Evolutionary conservation across 2,329 filamentous ascomycete genomes (phyloP).

Genomic region (Penicillium janthinellum): DNA sequence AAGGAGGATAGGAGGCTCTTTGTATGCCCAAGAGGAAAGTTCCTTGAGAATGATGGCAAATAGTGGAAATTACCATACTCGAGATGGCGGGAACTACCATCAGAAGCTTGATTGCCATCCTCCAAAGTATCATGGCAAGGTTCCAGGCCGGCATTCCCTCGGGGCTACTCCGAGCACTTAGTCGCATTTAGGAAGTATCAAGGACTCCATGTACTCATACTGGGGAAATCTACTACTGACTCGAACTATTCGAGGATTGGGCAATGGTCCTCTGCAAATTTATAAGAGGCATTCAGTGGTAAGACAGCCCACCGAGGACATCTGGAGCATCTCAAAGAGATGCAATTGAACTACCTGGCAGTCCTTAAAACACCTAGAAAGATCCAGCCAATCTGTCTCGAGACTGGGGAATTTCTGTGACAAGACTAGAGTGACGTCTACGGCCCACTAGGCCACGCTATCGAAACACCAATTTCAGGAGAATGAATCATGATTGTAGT

Average conservation of each 20-base stretch:
- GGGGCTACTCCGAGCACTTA: too few species aligned
- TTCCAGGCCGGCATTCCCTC: too few species aligned
- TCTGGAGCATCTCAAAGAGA: too few species aligned
- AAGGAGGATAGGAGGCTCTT: slow-evolving; percentile 31
- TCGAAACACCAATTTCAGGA: not conserved
- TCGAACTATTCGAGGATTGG: too few species aligned
- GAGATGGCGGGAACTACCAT: not conserved
- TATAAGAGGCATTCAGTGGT: too few species aligned
- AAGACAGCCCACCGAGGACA: too few species aligned
- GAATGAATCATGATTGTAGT: not conserved
- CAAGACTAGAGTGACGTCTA: not conserved
- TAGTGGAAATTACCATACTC: not conserved
- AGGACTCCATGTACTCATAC: too few species aligned
- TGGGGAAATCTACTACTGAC: too few species aligned
- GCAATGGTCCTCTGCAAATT: too few species aligned
- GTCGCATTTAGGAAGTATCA: too few species aligned
- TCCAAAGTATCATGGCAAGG: not conserved
- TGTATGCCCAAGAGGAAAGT: slow-evolving; percentile 1
- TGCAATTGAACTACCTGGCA: too few species aligned
- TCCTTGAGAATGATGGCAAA: not conserved
- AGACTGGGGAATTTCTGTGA: not conserved
- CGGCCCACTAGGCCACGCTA: not conserved
- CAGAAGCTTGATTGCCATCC: not conserved
- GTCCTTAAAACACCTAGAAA: not conserved
- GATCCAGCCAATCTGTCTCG: not conserved